These are phyloP conservation scores for Fusarium foetens DNA, from an alignment of 2,329 filamentous ascomycete species.

Conservation along the genomic window DNA sequence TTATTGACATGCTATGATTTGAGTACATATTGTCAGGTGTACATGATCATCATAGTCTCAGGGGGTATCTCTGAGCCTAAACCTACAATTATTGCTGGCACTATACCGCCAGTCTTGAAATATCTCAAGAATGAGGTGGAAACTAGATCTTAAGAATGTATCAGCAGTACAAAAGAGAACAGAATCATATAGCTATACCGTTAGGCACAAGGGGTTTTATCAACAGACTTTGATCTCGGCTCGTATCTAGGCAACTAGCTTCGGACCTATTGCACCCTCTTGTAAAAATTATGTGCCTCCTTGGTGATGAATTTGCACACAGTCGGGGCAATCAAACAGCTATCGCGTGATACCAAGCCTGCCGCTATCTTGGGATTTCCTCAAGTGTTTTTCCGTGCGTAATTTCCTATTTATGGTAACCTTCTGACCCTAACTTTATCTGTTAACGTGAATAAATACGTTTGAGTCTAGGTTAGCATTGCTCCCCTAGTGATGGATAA, in stretches of 20 bases:
- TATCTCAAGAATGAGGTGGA: not conserved
- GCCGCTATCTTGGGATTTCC: not conserved
- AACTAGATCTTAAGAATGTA: not conserved
- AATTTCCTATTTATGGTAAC: not conserved
- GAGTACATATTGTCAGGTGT: not conserved
- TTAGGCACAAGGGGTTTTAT: not conserved
- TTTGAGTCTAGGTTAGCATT: not conserved
- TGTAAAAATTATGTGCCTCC: not conserved
- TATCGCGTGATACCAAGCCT: not conserved
- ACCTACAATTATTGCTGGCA: not conserved
- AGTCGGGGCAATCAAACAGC: not conserved
- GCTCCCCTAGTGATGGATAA: not conserved
- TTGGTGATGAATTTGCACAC: not conserved
- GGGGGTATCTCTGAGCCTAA: too few relatives aligned
- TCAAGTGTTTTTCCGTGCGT: not conserved
- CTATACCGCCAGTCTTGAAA: not conserved
- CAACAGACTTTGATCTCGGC: not conserved
- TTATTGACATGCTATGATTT: not conserved
- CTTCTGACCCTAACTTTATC: not conserved
- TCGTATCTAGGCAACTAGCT: not conserved
- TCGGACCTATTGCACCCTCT: not conserved
- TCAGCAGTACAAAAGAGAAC: not conserved
- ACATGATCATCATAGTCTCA: not conserved
- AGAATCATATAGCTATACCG: not conserved
- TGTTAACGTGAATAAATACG: not conserved